A percentile compares a stretch with the other conserved stretches of the same genome.
phyloP scores from a whole-genome alignment of 2,329 filamentous ascomycete species.

The Cordyceps cateniannulata region DNA sequence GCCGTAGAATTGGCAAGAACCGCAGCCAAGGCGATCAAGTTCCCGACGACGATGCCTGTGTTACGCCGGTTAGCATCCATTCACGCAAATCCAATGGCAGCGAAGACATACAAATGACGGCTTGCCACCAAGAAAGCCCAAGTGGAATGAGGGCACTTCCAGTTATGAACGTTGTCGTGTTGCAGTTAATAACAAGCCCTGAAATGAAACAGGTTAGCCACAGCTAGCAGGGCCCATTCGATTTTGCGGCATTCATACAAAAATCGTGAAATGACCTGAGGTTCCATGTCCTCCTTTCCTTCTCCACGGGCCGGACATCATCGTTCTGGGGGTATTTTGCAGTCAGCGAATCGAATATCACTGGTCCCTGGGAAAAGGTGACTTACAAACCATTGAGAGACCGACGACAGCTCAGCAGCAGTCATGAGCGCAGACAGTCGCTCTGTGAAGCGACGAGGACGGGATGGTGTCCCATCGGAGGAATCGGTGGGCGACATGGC shows the following conservation, averaged over 20 bases:
- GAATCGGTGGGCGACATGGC: background rate
- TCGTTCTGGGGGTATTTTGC: slow-evolving; percentile 32
- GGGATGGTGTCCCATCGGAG: background rate
- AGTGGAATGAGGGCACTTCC: slow-evolving; percentile 35
- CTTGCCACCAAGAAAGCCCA: slow-evolving; percentile 36
- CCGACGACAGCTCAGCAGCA: slow-evolving; percentile 23
- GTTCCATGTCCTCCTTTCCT: slow-evolving; percentile 35
- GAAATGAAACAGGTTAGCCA: background rate
- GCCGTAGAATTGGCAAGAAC: slow-evolving; percentile 38
- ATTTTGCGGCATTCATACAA: slow-evolving; percentile 24
- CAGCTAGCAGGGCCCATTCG: background rate
- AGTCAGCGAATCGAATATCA: background rate
- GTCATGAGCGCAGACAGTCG: background rate
- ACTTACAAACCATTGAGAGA: slow-evolving; percentile 28
- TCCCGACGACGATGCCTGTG: slow-evolving; percentile 30
- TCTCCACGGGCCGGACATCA: slow-evolving; percentile 43
- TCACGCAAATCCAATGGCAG: background rate
- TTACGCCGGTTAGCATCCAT: background rate
- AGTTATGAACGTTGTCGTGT: slow-evolving; percentile 34
- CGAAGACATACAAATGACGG: slow-evolving; percentile 28
- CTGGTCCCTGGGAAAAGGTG: background rate
- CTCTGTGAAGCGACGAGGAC: background rate
- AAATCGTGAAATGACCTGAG: slow-evolving; percentile 36
- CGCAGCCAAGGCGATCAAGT: slow-evolving; percentile 31
- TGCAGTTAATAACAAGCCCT: slow-evolving; percentile 43